Conservation (phyloP, 306 rosid genomes). For the Vicia sativa region DNA sequence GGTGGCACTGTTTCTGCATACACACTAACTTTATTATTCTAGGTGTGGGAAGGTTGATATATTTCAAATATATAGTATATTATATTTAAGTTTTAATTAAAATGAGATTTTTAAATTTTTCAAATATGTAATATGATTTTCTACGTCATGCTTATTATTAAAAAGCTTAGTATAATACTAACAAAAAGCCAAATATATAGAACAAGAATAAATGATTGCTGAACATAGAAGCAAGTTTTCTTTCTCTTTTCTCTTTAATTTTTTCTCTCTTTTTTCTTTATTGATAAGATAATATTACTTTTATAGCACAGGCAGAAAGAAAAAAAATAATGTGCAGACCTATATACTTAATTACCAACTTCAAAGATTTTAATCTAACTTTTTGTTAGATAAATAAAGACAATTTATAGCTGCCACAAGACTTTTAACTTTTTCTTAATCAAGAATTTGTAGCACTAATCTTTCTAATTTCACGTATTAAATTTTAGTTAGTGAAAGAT, state of each 20-base stretch:
- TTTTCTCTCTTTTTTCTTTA: constrained; percentile 34
- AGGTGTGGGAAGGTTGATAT: constrained; percentile 25
- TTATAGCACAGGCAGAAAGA: constrained; percentile 26
- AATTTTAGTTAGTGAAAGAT: no score
- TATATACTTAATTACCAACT: constrained; percentile 37
- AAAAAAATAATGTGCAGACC: constrained; percentile 25
- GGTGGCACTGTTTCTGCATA: constrained; percentile 30
- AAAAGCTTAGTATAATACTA: not conserved
- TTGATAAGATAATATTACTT: constrained; percentile 35
- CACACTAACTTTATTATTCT: constrained; percentile 36
- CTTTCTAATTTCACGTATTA: no score
- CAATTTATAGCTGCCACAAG: constrained; percentile 33
- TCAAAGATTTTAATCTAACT: constrained; percentile 43
- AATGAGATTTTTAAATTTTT: not conserved
- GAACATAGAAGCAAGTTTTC: constrained; percentile 28
- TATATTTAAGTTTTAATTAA: not conserved
- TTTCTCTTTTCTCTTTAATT: constrained; percentile 29
- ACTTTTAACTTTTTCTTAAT: constrained; percentile 28
- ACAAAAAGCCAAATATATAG: constrained; percentile 23
- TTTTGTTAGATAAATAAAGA: constrained; percentile 34
- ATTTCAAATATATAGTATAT: not conserved
- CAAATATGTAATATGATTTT: not conserved
- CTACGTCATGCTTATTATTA: not conserved
- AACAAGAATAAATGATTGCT: constrained; percentile 36
- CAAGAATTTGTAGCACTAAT: constrained; percentile 5